phyloP scores from a whole-genome alignment of 257 asterid species.

The Lycium barbarum region DNA sequence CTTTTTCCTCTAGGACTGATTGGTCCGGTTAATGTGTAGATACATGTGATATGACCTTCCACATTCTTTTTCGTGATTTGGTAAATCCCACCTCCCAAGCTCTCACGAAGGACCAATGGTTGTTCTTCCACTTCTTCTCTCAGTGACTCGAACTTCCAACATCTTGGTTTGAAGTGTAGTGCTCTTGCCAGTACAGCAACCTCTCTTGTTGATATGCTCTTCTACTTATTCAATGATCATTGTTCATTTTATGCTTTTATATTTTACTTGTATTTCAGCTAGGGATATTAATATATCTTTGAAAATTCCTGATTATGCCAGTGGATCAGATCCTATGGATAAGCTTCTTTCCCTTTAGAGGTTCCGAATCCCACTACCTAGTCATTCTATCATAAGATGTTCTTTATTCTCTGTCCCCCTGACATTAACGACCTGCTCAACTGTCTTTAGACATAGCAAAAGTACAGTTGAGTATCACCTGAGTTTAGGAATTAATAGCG shows the following conservation, averaged over 20 bases:
- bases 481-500: not conserved
- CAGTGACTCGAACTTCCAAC: not conserved
- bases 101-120: not conserved
- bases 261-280: not conserved
- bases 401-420: not conserved
- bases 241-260: not conserved
- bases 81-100: not conserved
- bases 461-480: not conserved
- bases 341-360: not conserved
- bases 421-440: not conserved
- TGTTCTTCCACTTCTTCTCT: conserved; percentile 3
- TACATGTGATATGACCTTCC: not conserved
- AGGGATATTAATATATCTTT: not conserved
- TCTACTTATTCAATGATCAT: not conserved
- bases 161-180: not conserved
- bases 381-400: not conserved
- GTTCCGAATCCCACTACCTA: not conserved
- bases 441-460: not conserved
- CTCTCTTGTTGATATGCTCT: conserved; percentile 9
- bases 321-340: conserved; percentile 7
- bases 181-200: not conserved
- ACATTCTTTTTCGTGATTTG: not conserved
- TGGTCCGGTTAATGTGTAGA: not conserved
- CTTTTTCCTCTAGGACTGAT: not conserved
- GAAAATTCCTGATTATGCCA: conserved; percentile 2